Percentiles rank a stretch among this genome's conserved stretches.
These are phyloP conservation scores for Paraphaeosphaeria sporulosa DNA, from an alignment of 2,329 filamentous ascomycete genomes.

Conservation along the genomic window DNA sequence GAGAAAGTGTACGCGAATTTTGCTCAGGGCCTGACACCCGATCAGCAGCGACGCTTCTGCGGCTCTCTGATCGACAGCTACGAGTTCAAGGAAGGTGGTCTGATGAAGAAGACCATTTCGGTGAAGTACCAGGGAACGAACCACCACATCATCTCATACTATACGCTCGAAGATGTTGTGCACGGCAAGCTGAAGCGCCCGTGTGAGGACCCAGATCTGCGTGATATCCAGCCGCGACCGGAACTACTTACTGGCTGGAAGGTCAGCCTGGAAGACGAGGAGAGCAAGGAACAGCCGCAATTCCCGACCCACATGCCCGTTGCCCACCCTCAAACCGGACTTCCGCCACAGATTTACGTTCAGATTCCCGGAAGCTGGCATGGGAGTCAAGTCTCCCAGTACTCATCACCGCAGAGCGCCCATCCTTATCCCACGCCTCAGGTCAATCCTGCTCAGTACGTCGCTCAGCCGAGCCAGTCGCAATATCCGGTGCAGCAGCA, in stretches of 20 bases:
- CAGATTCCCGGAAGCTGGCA: slow-evolving; percentile 45
- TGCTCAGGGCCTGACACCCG: slow-evolving; percentile 50
- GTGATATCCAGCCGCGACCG: slow-evolving; percentile 41
- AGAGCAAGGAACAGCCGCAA: slow-evolving; percentile 44
- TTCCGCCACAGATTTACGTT: slow-evolving; percentile 31
- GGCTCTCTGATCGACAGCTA: slow-evolving; percentile 91
- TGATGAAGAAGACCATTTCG: slow-evolving; percentile 94
- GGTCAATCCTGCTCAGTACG: slow-evolving; percentile 30
- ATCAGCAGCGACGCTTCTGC: slow-evolving; percentile 69
- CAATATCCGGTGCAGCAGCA: slow-evolving; percentile 36
- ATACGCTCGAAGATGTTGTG: slow-evolving; percentile 79
- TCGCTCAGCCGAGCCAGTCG: slow-evolving; percentile 26
- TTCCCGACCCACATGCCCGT: slow-evolving; percentile 32
- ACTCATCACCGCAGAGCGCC: slow-evolving; percentile 33
- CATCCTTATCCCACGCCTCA: slow-evolving; percentile 33
- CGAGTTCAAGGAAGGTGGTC: slow-evolving; percentile 79
- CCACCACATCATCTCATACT: slow-evolving; percentile 90
- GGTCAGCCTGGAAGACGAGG: slow-evolving; percentile 48
- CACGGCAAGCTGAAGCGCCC: slow-evolving; percentile 46
- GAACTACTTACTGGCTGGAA: slow-evolving; percentile 48
- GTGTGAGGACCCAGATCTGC: slow-evolving; percentile 42
- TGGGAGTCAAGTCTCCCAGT: slow-evolving; percentile 33
- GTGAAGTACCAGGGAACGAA: slow-evolving; percentile 76
- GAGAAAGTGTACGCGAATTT: slow-evolving; percentile 48
- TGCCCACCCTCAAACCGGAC: not conserved